Evolutionary conservation across 306 rosid genomes (phyloP), one percentile per base, ranked within the genome.

Genomic region (Malus orientalis): DNA sequence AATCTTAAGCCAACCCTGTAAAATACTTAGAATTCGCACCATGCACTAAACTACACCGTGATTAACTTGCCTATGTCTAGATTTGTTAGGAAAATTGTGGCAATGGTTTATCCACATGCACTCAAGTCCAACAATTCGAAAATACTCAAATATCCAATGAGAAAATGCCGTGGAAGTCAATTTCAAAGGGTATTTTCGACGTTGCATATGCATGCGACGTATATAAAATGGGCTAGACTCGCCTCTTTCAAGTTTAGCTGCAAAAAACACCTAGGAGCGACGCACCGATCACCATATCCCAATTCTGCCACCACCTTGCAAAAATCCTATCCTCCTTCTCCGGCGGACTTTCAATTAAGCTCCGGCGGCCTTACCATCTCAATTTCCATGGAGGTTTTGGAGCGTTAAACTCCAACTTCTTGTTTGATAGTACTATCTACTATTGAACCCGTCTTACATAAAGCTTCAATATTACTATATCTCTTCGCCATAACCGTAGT

Each of bases 201-300:
- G 82, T 88, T 89, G 23, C 0, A 0, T 0, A 0, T 1, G 0
- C 1, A 4, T 11, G 11, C 4, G 73, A 23, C 74, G 33, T 2
- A 20, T 88, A 91, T 89, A 93, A 91, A 87, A 74, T 0, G 13
- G 40, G 20, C 51, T 13, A 27, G 78, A 67, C 69, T 33, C 62
- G 0, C 82, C 54, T n/a, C 87, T 14, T 0, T 74, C 75, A 87
- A 91, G 77, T 88, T 89, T 93, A 88, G 86, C 66, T 75, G 86
- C 91, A 75, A 70, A 88, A 85, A 49, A 74, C 76, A 83, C 84
- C 78, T 73, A 79, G 77, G 64, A 58, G 27, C 75, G 30, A 51
- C 67, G 58, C 74, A 2, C 66, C 15, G 33, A 27, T 58, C 61
- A 69, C 45, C 18, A 14, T 47, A 47, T 47, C 54, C 54, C 54